A percentile compares a stretch with the other conserved stretches of the same genome.
Conservation (phyloP, 2,329 filamentous ascomycete genomes). For the Fusarium sp. region DNA sequence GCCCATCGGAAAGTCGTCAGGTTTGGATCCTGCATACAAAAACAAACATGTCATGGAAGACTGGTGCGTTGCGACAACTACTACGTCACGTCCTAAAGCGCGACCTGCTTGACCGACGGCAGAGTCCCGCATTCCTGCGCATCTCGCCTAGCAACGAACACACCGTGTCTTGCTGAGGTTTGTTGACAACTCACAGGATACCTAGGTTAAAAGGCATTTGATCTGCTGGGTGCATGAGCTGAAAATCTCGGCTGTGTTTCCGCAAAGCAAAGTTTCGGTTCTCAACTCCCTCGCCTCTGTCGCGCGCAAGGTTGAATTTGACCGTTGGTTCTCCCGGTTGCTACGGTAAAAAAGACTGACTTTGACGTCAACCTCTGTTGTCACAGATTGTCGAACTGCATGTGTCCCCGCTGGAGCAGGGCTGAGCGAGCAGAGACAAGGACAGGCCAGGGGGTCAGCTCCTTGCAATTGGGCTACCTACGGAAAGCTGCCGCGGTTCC, state of each 20-base stretch:
- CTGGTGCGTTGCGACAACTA: background rate
- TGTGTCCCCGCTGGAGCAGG: conserved; percentile 16
- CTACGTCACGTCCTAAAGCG: background rate
- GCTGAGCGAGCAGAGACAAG: conserved; percentile 22
- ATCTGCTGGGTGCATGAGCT: background rate
- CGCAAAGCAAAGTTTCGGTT: background rate
- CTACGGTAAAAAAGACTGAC: conserved; percentile 1
- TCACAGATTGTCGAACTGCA: conserved; percentile 1
- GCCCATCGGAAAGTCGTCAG: background rate
- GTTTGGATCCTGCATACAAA: background rate
- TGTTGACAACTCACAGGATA: background rate
- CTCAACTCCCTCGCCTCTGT: background rate
- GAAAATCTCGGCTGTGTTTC: background rate
- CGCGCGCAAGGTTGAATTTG: background rate
- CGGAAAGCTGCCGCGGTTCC: conserved; percentile 29
- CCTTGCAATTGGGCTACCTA: conserved; percentile 3
- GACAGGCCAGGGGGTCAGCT: conserved; percentile 10
- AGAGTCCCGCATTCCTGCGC: background rate
- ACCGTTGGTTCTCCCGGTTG: conserved; percentile 12
- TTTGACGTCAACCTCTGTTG: conserved; percentile 24
- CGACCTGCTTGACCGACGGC: background rate
- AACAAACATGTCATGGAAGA: background rate
- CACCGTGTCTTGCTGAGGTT: background rate
- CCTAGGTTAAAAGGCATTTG: background rate
- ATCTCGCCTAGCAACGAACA: background rate